Percentiles rank a stretch among this genome's conserved stretches.
Conservation (phyloP, 106 monocot species). For the Amphibolis antarctica region DNA sequence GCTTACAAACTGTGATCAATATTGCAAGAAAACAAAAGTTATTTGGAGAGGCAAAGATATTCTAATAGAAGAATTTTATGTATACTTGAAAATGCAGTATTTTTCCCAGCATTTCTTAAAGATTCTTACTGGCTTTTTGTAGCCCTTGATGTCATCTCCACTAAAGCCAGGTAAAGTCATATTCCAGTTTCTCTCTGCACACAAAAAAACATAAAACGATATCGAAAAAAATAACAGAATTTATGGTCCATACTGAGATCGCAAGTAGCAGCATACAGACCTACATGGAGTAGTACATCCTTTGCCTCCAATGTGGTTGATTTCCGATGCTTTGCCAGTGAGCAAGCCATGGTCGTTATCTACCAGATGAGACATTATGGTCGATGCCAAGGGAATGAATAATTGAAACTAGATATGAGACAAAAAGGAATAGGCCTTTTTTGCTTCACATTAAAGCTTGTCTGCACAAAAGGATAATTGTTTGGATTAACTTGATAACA, state of each 20-base stretch:
- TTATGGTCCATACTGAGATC: background rate
- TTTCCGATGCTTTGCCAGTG: constrained; percentile 93
- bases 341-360: constrained; percentile 75
- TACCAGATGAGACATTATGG: constrained; percentile 11
- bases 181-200: constrained; percentile 90
- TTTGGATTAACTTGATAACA: too few species aligned
- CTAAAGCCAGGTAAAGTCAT: constrained; percentile 81
- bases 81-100: too few species aligned
- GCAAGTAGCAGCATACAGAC: constrained; percentile 21
- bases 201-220: background rate
- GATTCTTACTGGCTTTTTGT: constrained; percentile 67
- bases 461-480: too few species aligned
- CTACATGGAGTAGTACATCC: constrained; percentile 91
- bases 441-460: too few species aligned
- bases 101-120: too few species aligned
- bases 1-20: constrained; percentile 42
- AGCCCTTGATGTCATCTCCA: constrained; percentile 89
- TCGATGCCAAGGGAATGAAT: background rate
- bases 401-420: background rate
- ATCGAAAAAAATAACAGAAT: background rate
- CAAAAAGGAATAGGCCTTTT: too few species aligned
- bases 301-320: constrained; percentile 73
- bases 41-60: background rate
- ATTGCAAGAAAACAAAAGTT: constrained; percentile 4
- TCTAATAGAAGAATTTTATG: too few species aligned